Percentiles rank a stretch among this genome's conserved stretches.
Evolutionary conservation across 2,329 filamentous ascomycete genomes (phyloP).

Genomic region (Pseudogymnoascus sp.): DNA sequence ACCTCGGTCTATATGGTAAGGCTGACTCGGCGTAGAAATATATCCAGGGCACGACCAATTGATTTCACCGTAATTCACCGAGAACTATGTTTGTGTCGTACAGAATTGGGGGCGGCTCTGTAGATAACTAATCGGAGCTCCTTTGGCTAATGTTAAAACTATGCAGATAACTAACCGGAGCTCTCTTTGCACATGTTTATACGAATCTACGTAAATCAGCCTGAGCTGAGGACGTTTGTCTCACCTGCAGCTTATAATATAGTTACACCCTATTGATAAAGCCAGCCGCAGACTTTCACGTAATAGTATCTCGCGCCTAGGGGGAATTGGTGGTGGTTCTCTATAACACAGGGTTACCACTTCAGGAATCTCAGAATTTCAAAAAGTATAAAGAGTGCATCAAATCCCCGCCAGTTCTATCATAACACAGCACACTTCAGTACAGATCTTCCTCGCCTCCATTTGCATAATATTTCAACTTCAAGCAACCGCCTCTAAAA

Average conservation of each 20-base stretch:
- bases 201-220: not conserved
- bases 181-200: not conserved
- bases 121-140: not conserved
- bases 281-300: not conserved
- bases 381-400: not conserved
- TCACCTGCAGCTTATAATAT: not conserved
- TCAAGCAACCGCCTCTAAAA: not conserved
- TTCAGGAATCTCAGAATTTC: not conserved
- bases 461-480: not conserved
- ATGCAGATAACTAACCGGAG: not conserved
- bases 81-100: not conserved
- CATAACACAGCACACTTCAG: not conserved
- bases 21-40: not conserved
- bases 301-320: not conserved
- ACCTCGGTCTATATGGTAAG: not conserved
- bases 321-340: not conserved
- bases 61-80: not conserved
- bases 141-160: too few species aligned
- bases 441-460: not conserved
- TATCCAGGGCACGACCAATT: not conserved
- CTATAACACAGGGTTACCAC: not conserved
- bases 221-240: not conserved
- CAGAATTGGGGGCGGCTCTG: not conserved
- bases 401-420: not conserved
- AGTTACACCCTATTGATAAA: not conserved